Percentiles rank a stretch among this genome's conserved stretches.
These are phyloP conservation scores for Penicillium sp. DNA, from an alignment of 2,329 filamentous ascomycete species.

Conservation along the genomic window DNA sequence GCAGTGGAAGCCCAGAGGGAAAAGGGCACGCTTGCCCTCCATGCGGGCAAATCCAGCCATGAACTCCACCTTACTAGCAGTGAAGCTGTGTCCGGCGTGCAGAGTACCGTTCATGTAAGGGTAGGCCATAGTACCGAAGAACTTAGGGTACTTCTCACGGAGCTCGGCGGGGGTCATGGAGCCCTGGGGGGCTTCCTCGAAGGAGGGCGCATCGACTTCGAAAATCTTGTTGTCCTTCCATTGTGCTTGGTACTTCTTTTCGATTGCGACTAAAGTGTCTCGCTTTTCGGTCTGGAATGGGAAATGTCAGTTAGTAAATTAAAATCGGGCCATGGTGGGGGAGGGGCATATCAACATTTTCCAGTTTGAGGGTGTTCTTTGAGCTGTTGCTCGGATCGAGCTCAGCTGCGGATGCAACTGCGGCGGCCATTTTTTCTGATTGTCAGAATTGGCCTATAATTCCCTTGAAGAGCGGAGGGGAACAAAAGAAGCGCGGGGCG, in stretches of 20 bases:
- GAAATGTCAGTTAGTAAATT: conserved; percentile 13
- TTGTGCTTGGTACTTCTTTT: conserved; percentile 89
- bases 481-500: conserved; percentile 26
- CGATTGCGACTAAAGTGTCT: conserved; percentile 45
- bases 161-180: conserved; percentile 72
- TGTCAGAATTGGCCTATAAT: conserved; percentile 18
- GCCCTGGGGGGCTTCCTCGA: conserved; percentile 72
- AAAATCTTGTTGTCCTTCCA: conserved; percentile 79
- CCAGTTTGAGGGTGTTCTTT: conserved; percentile 65
- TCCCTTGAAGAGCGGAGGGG: conserved; percentile 17
- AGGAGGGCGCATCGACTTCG: conserved; percentile 79
- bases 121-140: conserved; percentile 78
- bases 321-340: conserved; percentile 25
- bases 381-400: conserved; percentile 56
- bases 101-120: conserved; percentile 85
- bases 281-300: conserved; percentile 32
- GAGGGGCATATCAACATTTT: conserved; percentile 49
- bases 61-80: conserved; percentile 90
- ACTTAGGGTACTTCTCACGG: conserved; percentile 81
- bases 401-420: conserved; percentile 54
- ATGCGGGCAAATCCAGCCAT: conserved; percentile 81
- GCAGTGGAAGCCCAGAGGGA: conserved; percentile 92
- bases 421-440: conserved; percentile 42
- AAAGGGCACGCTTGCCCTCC: conserved; percentile 83
- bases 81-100: conserved; percentile 91